Evolutionary conservation across 352 stramenopile genomes (phyloP), one percentile per base, ranked within the genome.

Genomic region (Phytophthora syringae): DNA sequence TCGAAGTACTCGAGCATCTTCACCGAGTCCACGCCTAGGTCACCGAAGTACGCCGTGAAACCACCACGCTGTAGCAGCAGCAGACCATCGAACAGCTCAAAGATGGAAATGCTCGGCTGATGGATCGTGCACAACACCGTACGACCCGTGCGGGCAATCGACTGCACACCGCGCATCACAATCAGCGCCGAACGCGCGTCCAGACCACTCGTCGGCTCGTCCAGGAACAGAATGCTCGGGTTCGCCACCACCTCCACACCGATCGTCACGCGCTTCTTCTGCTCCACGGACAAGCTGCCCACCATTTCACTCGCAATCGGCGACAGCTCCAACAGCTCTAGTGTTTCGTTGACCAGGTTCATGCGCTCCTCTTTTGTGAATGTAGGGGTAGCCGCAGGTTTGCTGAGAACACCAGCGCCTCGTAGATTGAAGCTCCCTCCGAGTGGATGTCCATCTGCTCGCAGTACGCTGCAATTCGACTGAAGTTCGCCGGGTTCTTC

Each of bases 391-490:
- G 78, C 27, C 96, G 80, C 21, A 98, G 72, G 32, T 79, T 77
- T 0, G 93, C 93, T 16, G 90, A 97, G 67, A 98, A 98, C 30
- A 92, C 75, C 6, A 98, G 70, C n/a, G 91, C 90, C 62, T 98
- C 94, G 36, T 80, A 73, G 51, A 32, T 93, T 18, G 90, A 97
- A 20, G 89, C 72, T 30, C 82, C 72, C 36, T 94, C 80, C 49
- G 85, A 86, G 64, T 98, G 83, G 37, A 88, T 89, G 52, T 98
- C 93, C 71, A 98, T 95, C 56, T 98, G 92, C 55, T 88, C 74
- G 20, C 79, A 88, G 48, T 88, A 86, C 24, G 77, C 77, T 0
- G 78, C 79, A 25, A 74, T 75, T 4, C 78, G 78, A 20, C 76
- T 79, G 60, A 98, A 98, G 36, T 85, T 89, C 18, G 67, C 72